Evolutionary conservation across 345 rosid species (phyloP), one percentile per base, ranked within the genome.

Genomic region (Eucalyptus rudis): DNA sequence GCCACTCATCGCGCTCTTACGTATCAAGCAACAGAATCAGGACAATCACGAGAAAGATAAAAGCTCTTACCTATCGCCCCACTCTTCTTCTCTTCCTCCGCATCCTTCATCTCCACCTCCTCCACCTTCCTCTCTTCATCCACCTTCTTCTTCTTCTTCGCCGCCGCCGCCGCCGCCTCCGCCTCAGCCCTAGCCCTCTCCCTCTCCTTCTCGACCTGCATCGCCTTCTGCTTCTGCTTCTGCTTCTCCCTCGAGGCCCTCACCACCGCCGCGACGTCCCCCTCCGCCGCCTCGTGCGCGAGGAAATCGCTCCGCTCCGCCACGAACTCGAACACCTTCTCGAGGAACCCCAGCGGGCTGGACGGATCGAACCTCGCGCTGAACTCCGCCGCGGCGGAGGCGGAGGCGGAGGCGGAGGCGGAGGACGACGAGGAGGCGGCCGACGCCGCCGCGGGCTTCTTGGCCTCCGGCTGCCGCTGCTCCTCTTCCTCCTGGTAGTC

Each of bases 261-360:
- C 86, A 94, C 92, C 52, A 92, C 93, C 44, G 92, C 93, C 31
- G 88, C 88, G 92, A 98, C 93, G 94, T 97, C 96, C 93, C 89
- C 90, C 94, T 95, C 99, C 31, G 94, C 94, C n/a, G 94, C 62
- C 54, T 91, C 95, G 86, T 92, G 93, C 62, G 86, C 90, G 5
- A 98, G 93, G 86, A 94, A 98, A 91, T 96, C 96, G 89, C 93
- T 95, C 93, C 96, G 96, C 79, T 92, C 89, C 22, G 89, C 98
- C 8, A 98, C 54, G 89, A 98, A 98, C 52, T 96, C 97, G 43
- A 98, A 92, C 54, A 94, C 94, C 76, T 91, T 91, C 94, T 93
- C 93, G 90, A 97, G 89, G 80, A 98, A 94, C 91, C 92, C 95
- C 86, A 94, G 88, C 79, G 99, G 99, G 89, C 93, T 91, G 51